A percentile compares a stretch with the other conserved stretches of the same genome.
Evolutionary conservation across 2,329 filamentous ascomycete species (phyloP).

Genomic region (Penicillium sp.): DNA sequence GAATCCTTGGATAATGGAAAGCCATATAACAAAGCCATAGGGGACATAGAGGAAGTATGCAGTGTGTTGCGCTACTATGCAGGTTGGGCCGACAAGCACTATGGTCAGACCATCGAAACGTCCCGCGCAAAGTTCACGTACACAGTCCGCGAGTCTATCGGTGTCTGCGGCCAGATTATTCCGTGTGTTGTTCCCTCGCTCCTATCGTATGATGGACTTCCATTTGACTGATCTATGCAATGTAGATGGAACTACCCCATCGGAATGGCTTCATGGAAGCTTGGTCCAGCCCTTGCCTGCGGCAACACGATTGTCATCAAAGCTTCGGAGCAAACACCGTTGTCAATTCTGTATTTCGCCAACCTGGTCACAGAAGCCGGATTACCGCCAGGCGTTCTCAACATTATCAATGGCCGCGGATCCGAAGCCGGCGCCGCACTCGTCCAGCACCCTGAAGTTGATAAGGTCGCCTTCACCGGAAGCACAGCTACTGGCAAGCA

Average conservation of each 20-base stretch:
- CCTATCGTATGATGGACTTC: no score
- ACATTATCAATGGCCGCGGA: neutral
- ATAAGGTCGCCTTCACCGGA: neutral
- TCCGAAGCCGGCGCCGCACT: neutral
- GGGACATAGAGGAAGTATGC: no score
- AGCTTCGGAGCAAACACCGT: neutral
- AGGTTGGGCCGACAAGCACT: no score
- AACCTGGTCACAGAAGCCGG: neutral
- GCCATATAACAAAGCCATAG: no score
- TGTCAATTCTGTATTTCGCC: neutral
- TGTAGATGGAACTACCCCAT: neutral
- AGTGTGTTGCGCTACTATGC: no score
- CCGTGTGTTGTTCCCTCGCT: no score
- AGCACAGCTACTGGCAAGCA: neutral
- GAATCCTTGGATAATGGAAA: no score
- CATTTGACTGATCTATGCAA: no score
- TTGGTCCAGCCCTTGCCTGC: neutral
- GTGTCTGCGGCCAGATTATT: no score
- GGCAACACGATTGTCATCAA: neutral
- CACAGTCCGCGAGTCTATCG: no score
- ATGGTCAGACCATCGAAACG: no score
- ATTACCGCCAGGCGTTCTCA: neutral
- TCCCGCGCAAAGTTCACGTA: no score
- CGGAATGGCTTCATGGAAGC: neutral
- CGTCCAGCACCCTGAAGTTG: neutral